Base-by-base conservation (phyloP, 2,329 filamentous ascomycete species). In the Amylocarpus encephaloides region DNA sequence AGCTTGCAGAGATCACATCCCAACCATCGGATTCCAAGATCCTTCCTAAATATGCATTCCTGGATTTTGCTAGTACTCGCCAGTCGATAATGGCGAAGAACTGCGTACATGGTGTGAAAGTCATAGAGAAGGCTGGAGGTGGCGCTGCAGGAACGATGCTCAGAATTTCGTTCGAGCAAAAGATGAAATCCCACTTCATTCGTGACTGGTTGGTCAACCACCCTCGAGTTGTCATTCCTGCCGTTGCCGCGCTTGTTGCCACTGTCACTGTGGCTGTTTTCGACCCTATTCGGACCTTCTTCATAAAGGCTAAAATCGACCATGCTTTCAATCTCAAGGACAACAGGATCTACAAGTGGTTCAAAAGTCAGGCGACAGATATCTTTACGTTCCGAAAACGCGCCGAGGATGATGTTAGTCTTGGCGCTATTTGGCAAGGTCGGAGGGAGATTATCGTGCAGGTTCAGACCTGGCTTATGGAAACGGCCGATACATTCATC, bases 241-340 rank as follows among this genome's bases (percentile, higher is more conserved):
- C 86, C 1, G 48, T 95, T 1, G 89, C 88, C 13, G 92, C 90
- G 1, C 70, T 97, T 2, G 66, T 95, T 29, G 90, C 91, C 0
- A 83, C 85, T 32, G 73, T 93, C 43, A 94, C 91, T 0, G 89
- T 96, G 16, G 82, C 88, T 1, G 76, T 97, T 6, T 97, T 98
- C 62, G 93, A 98, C 61, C 93, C 93, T 0, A 91, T 98, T 51
- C 82, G 93, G 40, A 91, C 90, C 0, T 93, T 94, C 64, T 96
- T 94, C 62, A 88, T 97, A 70, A 89, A 89, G 63, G 77, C 85
- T 3, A 90, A 95, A 65, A 83, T 98, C 45, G 89, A 90, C 30
- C 79, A 84, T 42, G 82, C 83, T 0, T 81, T 93, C 53, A 80
- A 86, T 50, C 72, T 93, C 30, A 82, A 81, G 40, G 83, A 93